Conservation (phyloP, 163 green algal species). For the Scenedesmus sp. region DNA sequence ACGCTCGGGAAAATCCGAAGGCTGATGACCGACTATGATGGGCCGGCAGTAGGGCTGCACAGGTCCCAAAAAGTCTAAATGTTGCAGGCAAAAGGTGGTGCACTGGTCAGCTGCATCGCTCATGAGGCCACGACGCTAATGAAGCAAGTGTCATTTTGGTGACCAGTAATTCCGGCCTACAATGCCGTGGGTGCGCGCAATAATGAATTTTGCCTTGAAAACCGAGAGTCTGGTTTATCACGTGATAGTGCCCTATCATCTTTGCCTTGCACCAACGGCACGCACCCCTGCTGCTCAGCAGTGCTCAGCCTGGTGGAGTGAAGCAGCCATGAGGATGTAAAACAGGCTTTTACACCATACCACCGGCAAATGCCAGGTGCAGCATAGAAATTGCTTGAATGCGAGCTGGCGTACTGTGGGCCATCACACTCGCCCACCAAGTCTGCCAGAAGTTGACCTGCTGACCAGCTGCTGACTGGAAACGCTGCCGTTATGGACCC, state of each 20-base stretch:
- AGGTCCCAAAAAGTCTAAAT: neutral
- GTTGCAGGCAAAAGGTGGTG: neutral
- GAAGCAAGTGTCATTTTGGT: neutral
- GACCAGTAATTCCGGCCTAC: neutral
- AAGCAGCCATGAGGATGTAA: too few relatives aligned
- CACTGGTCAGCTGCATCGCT: neutral
- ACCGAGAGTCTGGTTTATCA: too few relatives aligned
- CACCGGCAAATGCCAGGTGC: too few relatives aligned
- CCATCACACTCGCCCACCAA: too few relatives aligned
- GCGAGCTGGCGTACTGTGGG: too few relatives aligned
- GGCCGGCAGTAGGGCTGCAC: slow-evolving; percentile 3
- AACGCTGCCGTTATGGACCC: too few relatives aligned
- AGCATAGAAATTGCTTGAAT: too few relatives aligned
- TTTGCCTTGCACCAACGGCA: neutral
- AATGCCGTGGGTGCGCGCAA: neutral
- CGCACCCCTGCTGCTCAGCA: neutral
- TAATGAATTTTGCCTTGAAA: neutral
- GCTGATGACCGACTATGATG: neutral
- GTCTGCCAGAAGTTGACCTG: too few relatives aligned
- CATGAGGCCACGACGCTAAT: neutral
- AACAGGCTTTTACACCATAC: too few relatives aligned
- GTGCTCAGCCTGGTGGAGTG: too few relatives aligned
- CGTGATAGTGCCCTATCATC: too few relatives aligned
- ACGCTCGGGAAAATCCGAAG: neutral
- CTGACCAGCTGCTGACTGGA: too few relatives aligned